A percentile compares a stretch with the other conserved stretches of the same genome.
phyloP scores from a whole-genome alignment of 2,329 filamentous ascomycete genomes.

The Conoideocrella luteorostrata region DNA sequence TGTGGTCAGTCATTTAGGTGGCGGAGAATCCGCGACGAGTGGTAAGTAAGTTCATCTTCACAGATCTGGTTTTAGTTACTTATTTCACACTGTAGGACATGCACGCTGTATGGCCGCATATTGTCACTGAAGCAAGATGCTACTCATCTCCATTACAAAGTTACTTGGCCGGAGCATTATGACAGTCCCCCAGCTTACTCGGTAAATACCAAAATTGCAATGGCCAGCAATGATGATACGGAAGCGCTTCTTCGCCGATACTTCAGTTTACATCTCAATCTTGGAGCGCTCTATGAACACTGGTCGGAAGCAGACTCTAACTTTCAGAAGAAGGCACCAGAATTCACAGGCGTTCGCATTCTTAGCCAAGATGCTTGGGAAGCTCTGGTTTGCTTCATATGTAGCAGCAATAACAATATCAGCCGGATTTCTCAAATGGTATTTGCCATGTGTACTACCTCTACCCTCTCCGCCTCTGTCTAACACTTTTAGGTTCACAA shows the following conservation, averaged over 20 bases:
- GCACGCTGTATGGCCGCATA: conserved; percentile 78
- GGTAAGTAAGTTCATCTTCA: conserved; percentile 43
- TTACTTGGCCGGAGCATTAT: conserved; percentile 47
- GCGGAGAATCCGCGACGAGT: conserved; percentile 79
- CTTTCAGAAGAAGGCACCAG: conserved; percentile 79
- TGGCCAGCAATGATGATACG: conserved; percentile 54
- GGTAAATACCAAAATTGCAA: conserved; percentile 2
- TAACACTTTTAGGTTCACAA: conserved; percentile 60
- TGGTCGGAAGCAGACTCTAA: conserved; percentile 85
- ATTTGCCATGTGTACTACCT: conserved; percentile 7
- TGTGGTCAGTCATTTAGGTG: conserved; percentile 97
- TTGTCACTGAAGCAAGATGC: conserved; percentile 79
- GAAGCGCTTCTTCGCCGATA: conserved; percentile 73
- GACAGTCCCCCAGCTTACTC: conserved; percentile 11
- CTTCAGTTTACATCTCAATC: conserved; percentile 75
- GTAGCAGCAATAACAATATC: conserved; percentile 99
- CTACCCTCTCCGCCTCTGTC: too few species aligned
- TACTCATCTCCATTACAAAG: conserved; percentile 71
- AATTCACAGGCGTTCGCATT: conserved; percentile 87
- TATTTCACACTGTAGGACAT: conserved; percentile 52
- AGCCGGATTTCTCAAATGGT: conserved; percentile 93
- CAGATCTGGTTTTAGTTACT: not conserved
- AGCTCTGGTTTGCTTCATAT: conserved; percentile 88
- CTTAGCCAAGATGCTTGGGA: conserved; percentile 96
- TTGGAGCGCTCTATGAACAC: conserved; percentile 70